Evolutionary conservation across 768 basidiomycete genomes (phyloP).

Genomic region (Phallus indusiatus): DNA sequence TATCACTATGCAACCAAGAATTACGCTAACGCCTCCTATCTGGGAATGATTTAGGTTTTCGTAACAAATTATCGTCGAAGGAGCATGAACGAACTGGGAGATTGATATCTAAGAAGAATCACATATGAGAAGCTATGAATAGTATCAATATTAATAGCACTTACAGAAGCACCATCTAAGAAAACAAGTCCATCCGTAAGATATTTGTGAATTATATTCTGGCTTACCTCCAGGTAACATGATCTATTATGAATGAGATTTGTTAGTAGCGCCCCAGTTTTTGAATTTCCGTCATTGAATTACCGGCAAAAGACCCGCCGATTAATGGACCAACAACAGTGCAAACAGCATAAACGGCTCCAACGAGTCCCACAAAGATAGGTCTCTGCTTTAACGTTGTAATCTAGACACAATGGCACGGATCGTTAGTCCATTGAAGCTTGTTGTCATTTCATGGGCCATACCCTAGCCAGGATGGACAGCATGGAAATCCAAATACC

Average conservation of each 20-base stretch:
- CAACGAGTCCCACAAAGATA: conserved; percentile 8
- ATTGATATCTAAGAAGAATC: not conserved
- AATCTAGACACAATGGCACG: not conserved
- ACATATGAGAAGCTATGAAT: too few species aligned
- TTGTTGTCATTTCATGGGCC: not conserved
- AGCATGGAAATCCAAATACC: conserved; percentile 11
- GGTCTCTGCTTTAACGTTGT: conserved; percentile 6
- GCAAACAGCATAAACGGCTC: conserved; percentile 8
- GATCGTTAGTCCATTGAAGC: not conserved
- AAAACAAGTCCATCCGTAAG: not conserved
- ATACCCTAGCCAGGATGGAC: conserved; percentile 8
- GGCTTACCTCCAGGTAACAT: not conserved
- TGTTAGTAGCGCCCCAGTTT: too few species aligned
- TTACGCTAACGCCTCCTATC: not conserved
- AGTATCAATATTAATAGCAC: not conserved
- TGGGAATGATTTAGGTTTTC: not conserved
- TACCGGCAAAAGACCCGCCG: conserved; percentile 11
- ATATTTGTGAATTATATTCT: not conserved
- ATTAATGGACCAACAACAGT: conserved; percentile 11
- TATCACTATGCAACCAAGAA: not conserved
- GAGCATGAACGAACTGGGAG: not conserved
- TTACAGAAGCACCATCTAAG: conserved; percentile 1
- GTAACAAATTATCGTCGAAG: not conserved
- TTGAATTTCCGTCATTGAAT: not conserved
- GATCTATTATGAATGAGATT: not conserved